phyloP scores from a whole-genome alignment of 1,284 basidiomycete genomes.

The Inonotus obliquus region DNA sequence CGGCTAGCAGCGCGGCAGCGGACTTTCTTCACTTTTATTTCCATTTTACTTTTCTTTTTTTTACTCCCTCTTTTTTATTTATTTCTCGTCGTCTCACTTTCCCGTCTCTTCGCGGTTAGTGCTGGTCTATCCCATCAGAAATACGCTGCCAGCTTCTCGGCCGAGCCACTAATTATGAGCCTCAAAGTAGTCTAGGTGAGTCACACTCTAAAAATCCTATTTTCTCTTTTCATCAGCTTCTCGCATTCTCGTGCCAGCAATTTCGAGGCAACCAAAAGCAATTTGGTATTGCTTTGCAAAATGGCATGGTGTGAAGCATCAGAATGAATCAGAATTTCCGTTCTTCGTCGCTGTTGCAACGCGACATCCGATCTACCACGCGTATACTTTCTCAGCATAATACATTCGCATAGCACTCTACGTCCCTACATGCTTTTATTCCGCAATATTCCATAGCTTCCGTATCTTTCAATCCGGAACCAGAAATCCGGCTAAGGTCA shows the following conservation, averaged over 20 bases:
- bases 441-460: neutral
- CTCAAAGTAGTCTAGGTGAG: too few species aligned
- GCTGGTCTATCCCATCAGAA: neutral
- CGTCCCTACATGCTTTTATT: neutral
- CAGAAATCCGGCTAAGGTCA: neutral
- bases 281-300: neutral
- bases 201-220: constrained; percentile 2
- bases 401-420: neutral
- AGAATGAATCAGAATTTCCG: neutral
- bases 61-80: neutral
- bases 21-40: constrained; percentile 2
- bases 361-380: neutral
- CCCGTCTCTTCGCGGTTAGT: neutral
- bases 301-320: neutral
- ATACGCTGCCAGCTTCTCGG: neutral
- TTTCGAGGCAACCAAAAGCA: neutral
- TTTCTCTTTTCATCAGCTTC: neutral
- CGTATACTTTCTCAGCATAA: neutral
- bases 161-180: neutral
- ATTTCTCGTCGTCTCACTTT: neutral
- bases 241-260: neutral
- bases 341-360: neutral
- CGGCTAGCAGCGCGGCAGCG: neutral
- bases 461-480: neutral
- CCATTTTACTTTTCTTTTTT: constrained; percentile 4